Evolutionary conservation across 495 filamentous ascomycete genomes (phyloP), one percentile per base, ranked within the genome.

Genomic region (Neurospora intermedia): DNA sequence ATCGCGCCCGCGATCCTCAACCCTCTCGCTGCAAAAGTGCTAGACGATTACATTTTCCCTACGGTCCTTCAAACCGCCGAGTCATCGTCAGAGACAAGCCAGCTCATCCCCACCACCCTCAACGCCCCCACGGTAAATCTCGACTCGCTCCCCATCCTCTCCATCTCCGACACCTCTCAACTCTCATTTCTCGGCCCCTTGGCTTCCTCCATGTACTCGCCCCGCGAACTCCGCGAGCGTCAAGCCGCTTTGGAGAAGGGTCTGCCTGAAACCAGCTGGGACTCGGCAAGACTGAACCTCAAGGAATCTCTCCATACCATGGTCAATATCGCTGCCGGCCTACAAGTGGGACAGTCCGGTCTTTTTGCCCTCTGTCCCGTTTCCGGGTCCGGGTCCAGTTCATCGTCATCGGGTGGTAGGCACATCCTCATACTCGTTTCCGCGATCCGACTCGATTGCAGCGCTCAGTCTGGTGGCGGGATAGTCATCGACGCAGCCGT

Each of bases 401-500:
- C 48, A 59, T 27, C 20, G 48, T 15, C 48, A 23, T 59, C 48
- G 11, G 48, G 69, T 4, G 69, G 71, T 31, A 75, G 80, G 9
- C 83, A 85, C 71, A 77, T 80, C 43, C 70, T 87, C 1, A 54
- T 87, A n/a, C 79, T 87, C 39, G 77, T 83, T 16, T 80, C 76
- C 31, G 78, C 79, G 18, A 72, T 87, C 27, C 78, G 80, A 1
- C 78, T 86, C 11, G 83, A 87, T 73, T 77, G 79, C 1, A 77
- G 82, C 43, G 78, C 82, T 40, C 80, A 73, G n/a, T 80, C 79
- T 7, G 54, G 54, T 5, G 54, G 54, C 6, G 31, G 54, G 6
- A 77, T 86, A 6, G 82, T 88, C 1, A 77, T 86, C 9, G 87
- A 89, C 59, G 82, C 80, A 3, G 85, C 84, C 1, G 81, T 86